Evolutionary conservation across 345 rosid species (phyloP), one percentile per base, ranked within the genome.

Genomic region (Passiflora organensis): DNA sequence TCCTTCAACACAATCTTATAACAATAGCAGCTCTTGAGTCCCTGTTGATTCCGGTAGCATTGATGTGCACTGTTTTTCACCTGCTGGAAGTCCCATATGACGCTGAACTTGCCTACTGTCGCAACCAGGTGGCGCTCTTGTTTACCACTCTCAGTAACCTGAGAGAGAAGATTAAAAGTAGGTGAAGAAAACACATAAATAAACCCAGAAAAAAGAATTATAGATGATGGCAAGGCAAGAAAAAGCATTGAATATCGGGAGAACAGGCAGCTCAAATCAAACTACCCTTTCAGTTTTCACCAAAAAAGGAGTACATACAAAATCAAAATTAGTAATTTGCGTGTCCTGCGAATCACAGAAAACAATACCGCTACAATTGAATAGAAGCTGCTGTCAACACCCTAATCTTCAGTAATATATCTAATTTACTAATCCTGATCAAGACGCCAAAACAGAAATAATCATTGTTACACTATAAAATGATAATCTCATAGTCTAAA

Each of bases 1-100:
- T 91, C 96, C 79, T 91, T 91, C 78, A 82, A 62, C 63, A 88
- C 75, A 18, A 84, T 86, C 86, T 91, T 86, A 66, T 88, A 91
- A 52, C 98, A 91, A 51, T 91, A 88, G 54, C 98, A 91, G 78
- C 98, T 88, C 76, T 91, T 88, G 20, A 88, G 90, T 37, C 96
- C 98, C 58, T 86, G 88, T 70, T 91, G 98, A 71, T 82, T 82
- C 54, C 70, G 72, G 67, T 85, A 91, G 78, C 98, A 91, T 32
- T 72, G 80, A 43, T 88, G 98, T 6, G 74, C 83, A 43, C 74
- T 80, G 84, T 88, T 88, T 90, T 91, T 91, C 78, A 88, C 96
- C 72, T 78, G 84, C 76, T 86, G 93, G 74, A 91, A 85, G 66
- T 91, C 95, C 98, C 98, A 86, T 75, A 91, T 80, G 64, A 88